A percentile compares a stretch with the other conserved stretches of the same genome.
phyloP scores from a whole-genome alignment of 1,284 basidiomycete species.

The Cystobasidium sp. region DNA sequence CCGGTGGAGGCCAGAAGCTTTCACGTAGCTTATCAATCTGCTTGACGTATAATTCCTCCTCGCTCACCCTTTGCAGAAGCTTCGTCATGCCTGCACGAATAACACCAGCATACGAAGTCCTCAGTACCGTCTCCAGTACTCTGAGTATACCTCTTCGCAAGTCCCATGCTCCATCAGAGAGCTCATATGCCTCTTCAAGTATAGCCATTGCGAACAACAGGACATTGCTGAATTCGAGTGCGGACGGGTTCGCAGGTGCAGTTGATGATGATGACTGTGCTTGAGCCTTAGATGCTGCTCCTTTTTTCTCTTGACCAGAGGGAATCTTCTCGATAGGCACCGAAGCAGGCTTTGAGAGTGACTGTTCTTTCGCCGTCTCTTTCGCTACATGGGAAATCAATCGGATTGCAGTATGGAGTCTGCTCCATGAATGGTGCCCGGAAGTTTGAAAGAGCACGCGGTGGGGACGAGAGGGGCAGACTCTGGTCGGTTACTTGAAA shows the following conservation, averaged over 20 bases:
- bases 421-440: too few species aligned
- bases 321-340: not conserved
- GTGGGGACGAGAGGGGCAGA: too few species aligned
- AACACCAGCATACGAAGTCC: constrained; percentile 54
- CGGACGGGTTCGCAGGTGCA: constrained; percentile 42
- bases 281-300: not conserved
- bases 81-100: constrained; percentile 53
- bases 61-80: constrained; percentile 51
- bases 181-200: constrained; percentile 56
- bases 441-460: too few species aligned
- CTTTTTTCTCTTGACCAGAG: not conserved
- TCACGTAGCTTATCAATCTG: constrained; percentile 51
- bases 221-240: constrained; percentile 54
- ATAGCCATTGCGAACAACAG: constrained; percentile 56
- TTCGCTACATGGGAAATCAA: too few species aligned
- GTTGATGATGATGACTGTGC: not conserved
- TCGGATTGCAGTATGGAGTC: too few species aligned
- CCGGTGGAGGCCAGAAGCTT: constrained; percentile 53
- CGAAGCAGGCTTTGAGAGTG: not conserved
- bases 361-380: constrained; percentile 9
- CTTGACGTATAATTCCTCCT: constrained; percentile 48
- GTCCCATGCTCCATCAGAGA: constrained; percentile 55
- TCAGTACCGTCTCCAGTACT: constrained; percentile 55
- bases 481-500: too few species aligned
- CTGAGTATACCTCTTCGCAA: constrained; percentile 55